These are phyloP conservation scores for Atalantia buxifolia DNA, from an alignment of 345 rosid genomes.

Conservation along the genomic window DNA sequence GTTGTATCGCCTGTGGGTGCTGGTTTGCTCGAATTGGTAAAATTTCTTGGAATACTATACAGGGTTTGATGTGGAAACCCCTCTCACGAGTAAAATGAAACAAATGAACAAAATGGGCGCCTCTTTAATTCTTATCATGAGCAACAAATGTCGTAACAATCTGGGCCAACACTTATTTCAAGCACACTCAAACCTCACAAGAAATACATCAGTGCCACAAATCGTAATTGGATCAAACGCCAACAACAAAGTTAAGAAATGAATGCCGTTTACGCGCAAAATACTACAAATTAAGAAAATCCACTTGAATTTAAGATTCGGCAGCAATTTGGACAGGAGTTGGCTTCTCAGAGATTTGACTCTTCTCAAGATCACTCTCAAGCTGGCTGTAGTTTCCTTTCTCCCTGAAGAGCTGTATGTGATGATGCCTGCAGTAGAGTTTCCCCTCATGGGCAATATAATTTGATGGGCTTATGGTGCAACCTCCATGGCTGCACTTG, in stretches of 20 bases:
- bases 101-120: not conserved
- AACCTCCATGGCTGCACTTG: conserved; percentile 61
- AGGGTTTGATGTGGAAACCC: no score
- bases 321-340: conserved; percentile 31
- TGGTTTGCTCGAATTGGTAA: no score
- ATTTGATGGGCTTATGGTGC: conserved; percentile 62
- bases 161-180: not conserved
- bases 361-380: conserved; percentile 32
- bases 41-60: no score
- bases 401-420: conserved; percentile 56
- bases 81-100: not conserved
- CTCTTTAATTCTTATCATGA: not conserved
- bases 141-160: conserved; percentile 3
- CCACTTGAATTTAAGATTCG: conserved; percentile 10
- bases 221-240: not conserved
- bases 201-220: not conserved
- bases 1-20: no score
- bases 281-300: not conserved
- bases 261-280: not conserved
- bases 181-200: conserved; percentile 1
- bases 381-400: conserved; percentile 73
- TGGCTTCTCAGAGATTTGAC: conserved; percentile 5
- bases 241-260: not conserved
- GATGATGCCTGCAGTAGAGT: conserved; percentile 75
- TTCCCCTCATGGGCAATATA: conserved; percentile 63